A percentile compares a stretch with the other conserved stretches of the same genome.
Evolutionary conservation across 2,329 filamentous ascomycete species (phyloP).

Genomic region (Ploettnerulaceae sp.): DNA sequence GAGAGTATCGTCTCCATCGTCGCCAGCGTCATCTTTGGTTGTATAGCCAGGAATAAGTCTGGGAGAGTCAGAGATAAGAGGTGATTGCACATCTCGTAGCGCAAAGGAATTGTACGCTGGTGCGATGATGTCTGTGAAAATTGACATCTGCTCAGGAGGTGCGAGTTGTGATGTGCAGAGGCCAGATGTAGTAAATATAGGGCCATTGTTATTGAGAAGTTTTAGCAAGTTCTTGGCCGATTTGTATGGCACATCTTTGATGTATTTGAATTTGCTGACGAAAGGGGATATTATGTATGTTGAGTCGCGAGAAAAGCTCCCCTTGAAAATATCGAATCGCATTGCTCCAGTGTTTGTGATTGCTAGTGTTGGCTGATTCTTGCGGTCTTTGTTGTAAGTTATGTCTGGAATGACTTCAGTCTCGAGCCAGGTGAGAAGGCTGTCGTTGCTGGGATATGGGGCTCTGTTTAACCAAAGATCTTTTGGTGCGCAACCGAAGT

Average conservation of each 20-base stretch:
- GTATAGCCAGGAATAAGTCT: conserved; percentile 70
- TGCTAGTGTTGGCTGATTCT: conserved; percentile 60
- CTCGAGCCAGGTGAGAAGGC: conserved; percentile 78
- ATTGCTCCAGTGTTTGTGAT: conserved; percentile 88
- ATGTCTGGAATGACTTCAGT: conserved; percentile 67
- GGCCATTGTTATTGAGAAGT: conserved; percentile 51
- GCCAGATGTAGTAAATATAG: conserved; percentile 36
- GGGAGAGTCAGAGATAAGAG: conserved; percentile 34
- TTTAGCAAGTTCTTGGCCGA: conserved; percentile 65
- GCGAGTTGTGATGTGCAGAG: conserved; percentile 32
- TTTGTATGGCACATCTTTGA: conserved; percentile 76
- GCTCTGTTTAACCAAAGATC: conserved; percentile 78
- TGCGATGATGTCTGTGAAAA: conserved; percentile 17
- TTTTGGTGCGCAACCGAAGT: conserved; percentile 77
- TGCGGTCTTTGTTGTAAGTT: conserved; percentile 52
- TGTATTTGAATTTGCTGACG: conserved; percentile 67
- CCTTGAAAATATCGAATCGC: conserved; percentile 93
- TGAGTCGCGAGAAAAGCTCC: conserved; percentile 81
- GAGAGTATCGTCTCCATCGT: conserved; percentile 84
- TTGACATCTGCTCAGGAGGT: conserved; percentile 31
- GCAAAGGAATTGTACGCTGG: conserved; percentile 5
- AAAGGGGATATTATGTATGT: conserved; percentile 88
- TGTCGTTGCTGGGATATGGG: conserved; percentile 67
- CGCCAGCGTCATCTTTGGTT: conserved; percentile 76
- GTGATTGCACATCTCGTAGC: conserved; percentile 33